Base-by-base conservation (phyloP, 108 stramenopile species). In the Cyclotella cryptica region DNA sequence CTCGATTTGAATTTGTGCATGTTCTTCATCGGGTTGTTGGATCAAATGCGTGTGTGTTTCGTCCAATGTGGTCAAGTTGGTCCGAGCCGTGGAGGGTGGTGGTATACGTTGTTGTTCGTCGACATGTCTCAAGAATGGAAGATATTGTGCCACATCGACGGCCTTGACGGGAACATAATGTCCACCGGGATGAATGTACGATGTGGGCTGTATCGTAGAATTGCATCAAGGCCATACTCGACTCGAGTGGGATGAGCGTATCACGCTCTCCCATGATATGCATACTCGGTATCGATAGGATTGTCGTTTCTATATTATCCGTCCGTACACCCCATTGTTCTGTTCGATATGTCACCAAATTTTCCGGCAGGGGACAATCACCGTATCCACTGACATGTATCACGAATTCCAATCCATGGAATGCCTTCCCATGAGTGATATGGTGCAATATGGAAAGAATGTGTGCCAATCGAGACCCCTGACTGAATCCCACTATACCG, bases 111-210 rank as follows among this genome's bases (percentile, higher is more conserved):
- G n/a, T 3, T 49, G 3, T 49, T 3, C 3, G 9, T 49, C 9
- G 13, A 42, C 43, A 40, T 63, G 44, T 53, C 62, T 59, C 42
- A 92, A 89, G 79, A 96, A 96, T 10, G 83, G 62, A 9, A 91
- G 14, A 66, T 89, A 92, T 7, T 69, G 70, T 29, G 81, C 44
- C 9, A 92, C 51, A 65, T 89, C 80, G 1, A 65, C 52, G 21
- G 76, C 75, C 68, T 88, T 83, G 60, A 89, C 87, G 3, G 95
- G 95, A n/a, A 96, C 88, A 75, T 88, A 84, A 65, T 96, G 95
- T 0, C 87, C 88, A 21, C 92, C 91, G 2, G 73, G 78, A 68
- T 96, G 95, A 10, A 64, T 54, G 51, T 85, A 53, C 13, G 65
- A 68, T 1, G 27, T 14, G 10, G 85, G 71, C n/a, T 72, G n/a